Percentiles rank a stretch among this genome's conserved stretches.
Evolutionary conservation across 2,329 filamentous ascomycete species (phyloP).

Genomic region (Thielaviopsis populi): DNA sequence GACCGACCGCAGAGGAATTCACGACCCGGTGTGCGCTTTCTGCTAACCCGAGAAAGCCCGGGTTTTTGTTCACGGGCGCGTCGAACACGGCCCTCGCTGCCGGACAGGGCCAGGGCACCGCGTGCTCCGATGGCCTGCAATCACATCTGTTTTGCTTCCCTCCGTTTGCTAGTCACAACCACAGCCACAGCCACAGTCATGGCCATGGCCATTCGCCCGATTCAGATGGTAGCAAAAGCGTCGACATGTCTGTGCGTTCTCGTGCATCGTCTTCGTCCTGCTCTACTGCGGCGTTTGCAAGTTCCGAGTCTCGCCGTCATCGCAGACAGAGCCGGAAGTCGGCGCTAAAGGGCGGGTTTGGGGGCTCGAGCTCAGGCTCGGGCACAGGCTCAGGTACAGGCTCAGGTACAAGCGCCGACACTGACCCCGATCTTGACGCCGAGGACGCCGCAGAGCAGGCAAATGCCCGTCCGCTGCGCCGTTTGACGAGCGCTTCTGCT

Average conservation of each 20-base stretch:
- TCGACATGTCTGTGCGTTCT: neutral
- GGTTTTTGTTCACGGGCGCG: neutral
- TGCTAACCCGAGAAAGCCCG: neutral
- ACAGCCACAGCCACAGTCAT: neutral
- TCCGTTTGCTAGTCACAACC: neutral
- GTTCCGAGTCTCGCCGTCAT: neutral
- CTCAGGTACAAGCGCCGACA: neutral
- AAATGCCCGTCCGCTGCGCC: neutral
- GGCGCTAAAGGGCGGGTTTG: neutral
- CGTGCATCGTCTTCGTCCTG: neutral
- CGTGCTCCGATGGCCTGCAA: neutral
- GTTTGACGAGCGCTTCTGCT: neutral
- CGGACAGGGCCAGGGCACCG: neutral
- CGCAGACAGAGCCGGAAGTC: neutral
- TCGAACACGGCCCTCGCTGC: neutral
- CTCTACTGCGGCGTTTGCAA: neutral
- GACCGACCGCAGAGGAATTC: neutral
- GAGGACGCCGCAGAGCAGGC: neutral
- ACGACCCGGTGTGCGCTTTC: neutral
- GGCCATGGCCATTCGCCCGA: neutral
- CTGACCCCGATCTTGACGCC: neutral
- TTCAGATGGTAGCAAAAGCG: neutral
- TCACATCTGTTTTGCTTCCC: neutral
- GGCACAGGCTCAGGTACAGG: neutral
- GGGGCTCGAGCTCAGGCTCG: neutral